phyloP scores from a whole-genome alignment of 2,329 filamentous ascomycete species.

The Anthostomella pinea region DNA sequence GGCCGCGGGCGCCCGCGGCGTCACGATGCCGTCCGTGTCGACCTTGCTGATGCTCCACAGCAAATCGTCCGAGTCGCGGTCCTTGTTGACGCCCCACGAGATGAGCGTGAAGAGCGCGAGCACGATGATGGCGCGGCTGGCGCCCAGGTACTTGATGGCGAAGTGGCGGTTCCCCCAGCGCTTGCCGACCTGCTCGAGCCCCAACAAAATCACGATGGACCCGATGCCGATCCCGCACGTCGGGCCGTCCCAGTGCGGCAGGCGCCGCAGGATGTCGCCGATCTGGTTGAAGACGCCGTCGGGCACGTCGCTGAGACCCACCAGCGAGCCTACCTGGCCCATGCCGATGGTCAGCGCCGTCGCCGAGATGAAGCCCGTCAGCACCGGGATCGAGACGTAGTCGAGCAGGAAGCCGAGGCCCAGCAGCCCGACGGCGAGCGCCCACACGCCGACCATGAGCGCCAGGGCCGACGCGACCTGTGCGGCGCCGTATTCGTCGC shows the following conservation, averaged over 20 bases:
- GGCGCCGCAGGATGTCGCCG: slow-evolving; percentile 54
- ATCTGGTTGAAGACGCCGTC: slow-evolving; percentile 55
- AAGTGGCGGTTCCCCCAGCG: slow-evolving; percentile 58
- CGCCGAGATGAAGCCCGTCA: slow-evolving; percentile 64
- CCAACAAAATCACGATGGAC: slow-evolving; percentile 52
- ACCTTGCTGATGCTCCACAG: slow-evolving; percentile 60
- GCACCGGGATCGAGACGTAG: slow-evolving; percentile 62
- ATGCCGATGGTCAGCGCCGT: slow-evolving; percentile 64
- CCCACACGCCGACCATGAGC: slow-evolving; percentile 61
- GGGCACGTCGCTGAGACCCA: slow-evolving; percentile 51
- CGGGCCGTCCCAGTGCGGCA: slow-evolving; percentile 55
- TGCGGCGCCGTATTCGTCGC: slow-evolving; percentile 49
- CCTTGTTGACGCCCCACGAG: slow-evolving; percentile 60
- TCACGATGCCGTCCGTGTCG: slow-evolving; percentile 50
- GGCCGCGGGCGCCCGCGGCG: slow-evolving; percentile 45
- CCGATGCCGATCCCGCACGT: slow-evolving; percentile 59
- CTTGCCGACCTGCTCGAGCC: slow-evolving; percentile 57
- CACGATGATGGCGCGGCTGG: slow-evolving; percentile 58
- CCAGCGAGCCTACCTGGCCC: slow-evolving; percentile 60
- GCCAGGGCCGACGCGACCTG: slow-evolving; percentile 60
- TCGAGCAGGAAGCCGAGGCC: slow-evolving; percentile 64
- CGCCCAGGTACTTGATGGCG: slow-evolving; percentile 55
- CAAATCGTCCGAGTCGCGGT: slow-evolving; percentile 41
- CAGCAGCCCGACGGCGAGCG: slow-evolving; percentile 56
- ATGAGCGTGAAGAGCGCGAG: slow-evolving; percentile 62